A percentile compares a stretch with the other conserved stretches of the same genome.
Conservation (phyloP, 345 rosid species). For the Brassica rapa region DNA sequence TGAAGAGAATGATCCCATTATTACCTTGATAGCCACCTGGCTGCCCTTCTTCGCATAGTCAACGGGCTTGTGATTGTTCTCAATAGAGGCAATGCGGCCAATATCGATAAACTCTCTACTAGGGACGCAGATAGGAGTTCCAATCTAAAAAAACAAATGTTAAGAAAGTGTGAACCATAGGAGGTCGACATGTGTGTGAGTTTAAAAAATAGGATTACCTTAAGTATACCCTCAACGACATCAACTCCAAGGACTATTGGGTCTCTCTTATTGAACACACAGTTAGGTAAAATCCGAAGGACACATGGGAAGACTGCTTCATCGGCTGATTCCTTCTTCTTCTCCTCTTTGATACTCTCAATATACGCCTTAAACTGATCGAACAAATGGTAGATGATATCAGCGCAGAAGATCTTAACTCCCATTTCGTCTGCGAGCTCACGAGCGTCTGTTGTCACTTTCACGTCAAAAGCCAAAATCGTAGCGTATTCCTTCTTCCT, state of each 20-base stretch:
- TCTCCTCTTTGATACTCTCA: slow-evolving; percentile 81
- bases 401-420: slow-evolving; percentile 92
- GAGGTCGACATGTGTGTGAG: neutral
- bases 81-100: slow-evolving; percentile 85
- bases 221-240: slow-evolving; percentile 70
- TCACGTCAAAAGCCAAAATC: slow-evolving; percentile 93
- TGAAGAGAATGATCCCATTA: slow-evolving; percentile 10
- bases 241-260: slow-evolving; percentile 93
- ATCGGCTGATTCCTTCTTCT: slow-evolving; percentile 86
- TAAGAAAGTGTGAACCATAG: slow-evolving; percentile 4
- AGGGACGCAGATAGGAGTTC: slow-evolving; percentile 91
- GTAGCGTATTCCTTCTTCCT: slow-evolving; percentile 91
- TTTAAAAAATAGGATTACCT: slow-evolving; percentile 45
- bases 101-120: slow-evolving; percentile 72
- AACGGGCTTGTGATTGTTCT: slow-evolving; percentile 72
- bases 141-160: slow-evolving; percentile 51
- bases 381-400: slow-evolving; percentile 89
- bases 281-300: slow-evolving; percentile 72
- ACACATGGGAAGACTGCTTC: slow-evolving; percentile 96
- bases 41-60: slow-evolving; percentile 80
- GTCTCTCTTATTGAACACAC: slow-evolving; percentile 83
- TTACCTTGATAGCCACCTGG: slow-evolving; percentile 88
- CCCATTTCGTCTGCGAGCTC: slow-evolving; percentile 88
- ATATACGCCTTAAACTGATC: slow-evolving; percentile 90
- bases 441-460: slow-evolving; percentile 87